Evolutionary conservation across 1,139 yeast genomes (phyloP).

Genomic region (Lodderomyces jiufengensis): DNA sequence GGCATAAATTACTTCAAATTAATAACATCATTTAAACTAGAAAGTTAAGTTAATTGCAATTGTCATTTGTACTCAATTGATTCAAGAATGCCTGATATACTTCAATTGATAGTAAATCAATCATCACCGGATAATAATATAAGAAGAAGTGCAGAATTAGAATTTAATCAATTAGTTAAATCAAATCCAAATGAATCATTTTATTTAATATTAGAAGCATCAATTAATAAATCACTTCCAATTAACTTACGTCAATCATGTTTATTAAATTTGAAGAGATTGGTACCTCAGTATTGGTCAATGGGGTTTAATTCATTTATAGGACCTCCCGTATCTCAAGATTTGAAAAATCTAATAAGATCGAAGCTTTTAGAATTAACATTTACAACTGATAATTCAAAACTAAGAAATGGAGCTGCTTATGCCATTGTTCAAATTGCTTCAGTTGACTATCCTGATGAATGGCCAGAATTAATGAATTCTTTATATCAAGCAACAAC

Average conservation of each 20-base stretch:
- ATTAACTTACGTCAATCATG: conserved; percentile 58
- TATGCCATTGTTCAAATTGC: conserved; percentile 82
- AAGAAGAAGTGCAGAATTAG: conserved; percentile 34
- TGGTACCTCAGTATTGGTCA: conserved; percentile 79
- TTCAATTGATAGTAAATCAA: conserved; percentile 28
- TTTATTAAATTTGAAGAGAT: conserved; percentile 61
- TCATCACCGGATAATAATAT: conserved; percentile 35
- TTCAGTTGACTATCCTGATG: conserved; percentile 90
- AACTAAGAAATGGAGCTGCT: conserved; percentile 64
- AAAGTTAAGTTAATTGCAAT: neutral
- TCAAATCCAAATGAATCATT: conserved; percentile 33
- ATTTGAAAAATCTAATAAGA: conserved; percentile 50
- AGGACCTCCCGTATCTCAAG: conserved; percentile 62
- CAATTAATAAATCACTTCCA: conserved; percentile 21
- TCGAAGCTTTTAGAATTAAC: conserved; percentile 49
- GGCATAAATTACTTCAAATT: too few species aligned
- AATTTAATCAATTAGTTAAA: conserved; percentile 25
- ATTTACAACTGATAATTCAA: conserved; percentile 50
- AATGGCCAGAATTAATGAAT: conserved; percentile 77
- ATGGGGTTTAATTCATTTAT: conserved; percentile 74
- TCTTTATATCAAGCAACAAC: conserved; percentile 42
- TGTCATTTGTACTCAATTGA: too few species aligned
- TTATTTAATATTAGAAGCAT: conserved; percentile 25
- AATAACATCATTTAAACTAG: neutral
- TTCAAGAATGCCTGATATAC: conserved; percentile 12